phyloP scores from a whole-genome alignment of 306 rosid species.

The Quercus suber region DNA sequence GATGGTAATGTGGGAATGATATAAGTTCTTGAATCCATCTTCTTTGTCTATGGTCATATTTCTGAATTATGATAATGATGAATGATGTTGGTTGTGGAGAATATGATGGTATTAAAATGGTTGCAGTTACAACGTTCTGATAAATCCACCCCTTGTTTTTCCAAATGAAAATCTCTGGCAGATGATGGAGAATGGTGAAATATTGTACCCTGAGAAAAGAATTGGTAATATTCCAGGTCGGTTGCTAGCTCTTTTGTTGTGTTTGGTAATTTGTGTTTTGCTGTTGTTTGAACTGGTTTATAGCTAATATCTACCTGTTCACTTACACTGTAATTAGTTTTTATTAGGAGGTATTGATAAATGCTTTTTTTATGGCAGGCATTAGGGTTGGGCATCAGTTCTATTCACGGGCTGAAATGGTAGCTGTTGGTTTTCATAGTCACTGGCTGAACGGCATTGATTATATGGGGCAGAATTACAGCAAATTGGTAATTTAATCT shows the following conservation, averaged over 20 bases:
- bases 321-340: background rate
- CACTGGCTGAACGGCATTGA: slow-evolving; percentile 98
- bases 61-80: background rate
- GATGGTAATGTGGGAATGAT: background rate
- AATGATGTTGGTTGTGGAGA: background rate
- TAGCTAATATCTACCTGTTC: background rate
- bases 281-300: background rate
- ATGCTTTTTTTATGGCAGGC: slow-evolving; percentile 49
- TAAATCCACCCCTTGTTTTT: background rate
- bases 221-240: slow-evolving; percentile 83
- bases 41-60: background rate
- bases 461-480: slow-evolving; percentile 62
- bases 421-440: slow-evolving; percentile 85
- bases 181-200: slow-evolving; percentile 63
- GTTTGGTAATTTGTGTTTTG: background rate
- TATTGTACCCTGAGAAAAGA: slow-evolving; percentile 52
- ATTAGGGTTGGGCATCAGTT: slow-evolving; percentile 87
- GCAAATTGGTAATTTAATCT: slow-evolving; percentile 58
- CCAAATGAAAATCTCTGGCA: slow-evolving; percentile 34
- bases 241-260: slow-evolving; percentile 27
- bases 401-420: slow-evolving; percentile 99
- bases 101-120: background rate
- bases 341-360: slow-evolving; percentile 9
- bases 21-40: background rate
- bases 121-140: background rate